Conservation (phyloP, 768 basidiomycete genomes). For the Serpula lacrymans region DNA sequence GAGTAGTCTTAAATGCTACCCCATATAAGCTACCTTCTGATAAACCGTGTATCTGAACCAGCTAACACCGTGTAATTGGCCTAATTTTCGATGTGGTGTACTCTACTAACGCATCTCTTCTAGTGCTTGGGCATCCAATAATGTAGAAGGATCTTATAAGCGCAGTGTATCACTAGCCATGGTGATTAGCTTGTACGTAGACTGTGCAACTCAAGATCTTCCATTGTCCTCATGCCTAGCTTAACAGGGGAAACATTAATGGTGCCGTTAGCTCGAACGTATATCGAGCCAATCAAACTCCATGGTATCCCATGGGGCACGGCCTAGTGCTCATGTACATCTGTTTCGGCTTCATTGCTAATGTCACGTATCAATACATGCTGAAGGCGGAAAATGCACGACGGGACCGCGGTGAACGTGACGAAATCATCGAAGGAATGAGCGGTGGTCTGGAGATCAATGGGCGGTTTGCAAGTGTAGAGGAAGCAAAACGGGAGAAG, state of each 20-base stretch:
- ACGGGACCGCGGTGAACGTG: conserved; percentile 64
- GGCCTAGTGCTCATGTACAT: conserved; percentile 75
- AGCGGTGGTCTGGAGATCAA: conserved; percentile 43
- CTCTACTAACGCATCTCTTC: conserved; percentile 7
- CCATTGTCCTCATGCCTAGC: neutral
- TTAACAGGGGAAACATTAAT: conserved; percentile 62
- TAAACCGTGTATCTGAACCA: conserved; percentile 22
- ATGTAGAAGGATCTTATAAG: conserved; percentile 74
- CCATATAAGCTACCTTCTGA: too few relatives aligned
- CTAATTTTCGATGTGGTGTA: neutral
- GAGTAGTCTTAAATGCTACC: conserved; percentile 24
- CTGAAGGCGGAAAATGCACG: conserved; percentile 60
- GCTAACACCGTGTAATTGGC: conserved; percentile 55
- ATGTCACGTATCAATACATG: conserved; percentile 36
- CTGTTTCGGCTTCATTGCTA: conserved; percentile 52
- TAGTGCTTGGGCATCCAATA: conserved; percentile 61
- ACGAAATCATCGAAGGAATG: conserved; percentile 53
- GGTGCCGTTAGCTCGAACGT: conserved; percentile 78
- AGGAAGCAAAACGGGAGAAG: conserved; percentile 65
- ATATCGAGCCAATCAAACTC: conserved; percentile 64
- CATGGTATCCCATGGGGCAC: conserved; percentile 62
- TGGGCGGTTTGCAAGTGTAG: conserved; percentile 54
- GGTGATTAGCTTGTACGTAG: conserved; percentile 60
- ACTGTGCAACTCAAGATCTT: neutral
- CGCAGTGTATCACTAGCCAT: conserved; percentile 69